A percentile compares a stretch with the other conserved stretches of the same genome.
Conservation (phyloP, 2,329 filamentous ascomycete species). For the Sclerotinia nivalis region DNA sequence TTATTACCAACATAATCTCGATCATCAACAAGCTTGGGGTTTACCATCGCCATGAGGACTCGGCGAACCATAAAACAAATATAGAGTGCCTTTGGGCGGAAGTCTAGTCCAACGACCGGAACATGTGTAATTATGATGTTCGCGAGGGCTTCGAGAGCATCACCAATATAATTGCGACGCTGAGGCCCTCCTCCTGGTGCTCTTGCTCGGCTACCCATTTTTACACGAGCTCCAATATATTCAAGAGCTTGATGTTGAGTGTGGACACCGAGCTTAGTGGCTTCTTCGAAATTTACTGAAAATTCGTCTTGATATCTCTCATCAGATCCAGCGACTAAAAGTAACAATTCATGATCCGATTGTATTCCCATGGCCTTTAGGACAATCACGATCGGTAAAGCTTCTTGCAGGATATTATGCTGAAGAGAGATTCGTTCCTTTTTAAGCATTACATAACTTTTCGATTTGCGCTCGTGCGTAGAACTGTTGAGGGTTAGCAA, state of each 20-base stretch:
- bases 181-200: constrained; percentile 51
- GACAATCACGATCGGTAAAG: constrained; percentile 91
- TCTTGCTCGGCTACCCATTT: constrained; percentile 71
- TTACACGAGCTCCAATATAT: constrained; percentile 82
- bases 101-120: constrained; percentile 86
- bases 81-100: constrained; percentile 95
- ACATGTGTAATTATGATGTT: constrained; percentile 95
- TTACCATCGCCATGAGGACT: constrained; percentile 89
- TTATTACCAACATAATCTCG: constrained; percentile 99
- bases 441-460: constrained; percentile 92
- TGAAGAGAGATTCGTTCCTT: constrained; percentile 87
- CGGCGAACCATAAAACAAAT: constrained; percentile 97
- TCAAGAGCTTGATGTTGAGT: constrained; percentile 96
- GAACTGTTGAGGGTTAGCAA: constrained; percentile 59
- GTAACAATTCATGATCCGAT: constrained; percentile 91
- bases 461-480: constrained; percentile 95
- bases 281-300: constrained; percentile 91
- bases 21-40: constrained; percentile 88
- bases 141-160: constrained; percentile 88
- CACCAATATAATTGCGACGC: constrained; percentile 80
- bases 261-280: constrained; percentile 77
- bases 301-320: constrained; percentile 92
- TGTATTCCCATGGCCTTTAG: constrained; percentile 92
- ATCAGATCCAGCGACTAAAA: constrained; percentile 86
- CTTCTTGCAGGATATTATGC: constrained; percentile 90